These are phyloP conservation scores for Starmera quercuum DNA, from an alignment of 805 yeast species.

Conservation along the genomic window DNA sequence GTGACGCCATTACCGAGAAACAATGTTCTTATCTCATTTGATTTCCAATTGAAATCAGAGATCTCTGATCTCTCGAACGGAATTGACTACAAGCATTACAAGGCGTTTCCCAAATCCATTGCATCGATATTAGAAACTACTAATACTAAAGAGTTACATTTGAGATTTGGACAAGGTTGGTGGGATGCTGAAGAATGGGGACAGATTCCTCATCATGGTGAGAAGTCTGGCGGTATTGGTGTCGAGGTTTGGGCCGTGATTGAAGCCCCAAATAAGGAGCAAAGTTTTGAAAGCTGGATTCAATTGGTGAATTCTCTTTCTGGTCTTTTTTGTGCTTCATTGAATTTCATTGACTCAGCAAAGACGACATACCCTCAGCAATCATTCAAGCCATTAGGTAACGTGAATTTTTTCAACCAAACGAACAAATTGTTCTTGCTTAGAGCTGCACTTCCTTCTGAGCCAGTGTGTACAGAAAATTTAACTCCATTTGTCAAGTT, in stretches of 20 bases:
- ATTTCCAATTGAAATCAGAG: conserved; percentile 56
- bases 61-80: conserved; percentile 20
- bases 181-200: conserved; percentile 94
- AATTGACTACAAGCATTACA: conserved; percentile 37
- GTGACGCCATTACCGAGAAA: conserved; percentile 71
- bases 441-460: conserved; percentile 87
- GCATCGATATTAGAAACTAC: conserved; percentile 69
- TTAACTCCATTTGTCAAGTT: conserved; percentile 87
- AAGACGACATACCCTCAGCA: conserved; percentile 63
- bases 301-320: conserved; percentile 67
- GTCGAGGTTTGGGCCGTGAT: conserved; percentile 88
- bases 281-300: conserved; percentile 63
- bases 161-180: conserved; percentile 89
- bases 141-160: conserved; percentile 65
- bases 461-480: conserved; percentile 95
- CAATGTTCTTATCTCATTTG: conserved; percentile 61
- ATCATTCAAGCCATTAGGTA: conserved; percentile 21
- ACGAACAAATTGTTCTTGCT: conserved; percentile 43
- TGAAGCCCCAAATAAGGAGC: conserved; percentile 48
- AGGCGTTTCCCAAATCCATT: conserved; percentile 70
- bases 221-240: conserved; percentile 83
- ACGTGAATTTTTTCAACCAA: conserved; percentile 20
- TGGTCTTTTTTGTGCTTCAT: conserved; percentile 91
- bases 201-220: conserved; percentile 63
- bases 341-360: conserved; percentile 77